Evolutionary conservation across 2,329 filamentous ascomycete genomes (phyloP).

Genomic region (Botrytis cinerea): DNA sequence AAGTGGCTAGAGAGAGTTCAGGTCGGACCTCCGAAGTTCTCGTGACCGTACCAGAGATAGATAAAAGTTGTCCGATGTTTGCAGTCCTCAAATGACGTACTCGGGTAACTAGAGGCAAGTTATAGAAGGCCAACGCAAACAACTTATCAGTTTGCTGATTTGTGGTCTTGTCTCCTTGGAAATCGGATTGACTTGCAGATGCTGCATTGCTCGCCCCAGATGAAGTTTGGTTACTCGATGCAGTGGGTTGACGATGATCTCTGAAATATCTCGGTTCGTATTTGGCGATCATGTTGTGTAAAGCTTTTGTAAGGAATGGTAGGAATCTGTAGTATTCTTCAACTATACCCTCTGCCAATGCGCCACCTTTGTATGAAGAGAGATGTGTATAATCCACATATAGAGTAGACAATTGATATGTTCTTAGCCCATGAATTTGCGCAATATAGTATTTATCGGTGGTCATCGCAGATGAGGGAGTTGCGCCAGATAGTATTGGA

Average conservation of each 20-base stretch:
- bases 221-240: constrained; percentile 70
- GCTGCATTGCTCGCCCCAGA: constrained; percentile 65
- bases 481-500: constrained; percentile 61
- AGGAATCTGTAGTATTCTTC: constrained; percentile 93
- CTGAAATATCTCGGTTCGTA: constrained; percentile 93
- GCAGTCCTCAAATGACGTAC: constrained; percentile 66
- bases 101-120: constrained; percentile 55
- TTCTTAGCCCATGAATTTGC: constrained; percentile 76
- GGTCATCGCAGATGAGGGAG: constrained; percentile 68
- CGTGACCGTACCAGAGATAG: constrained; percentile 95
- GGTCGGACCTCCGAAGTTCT: constrained; percentile 95
- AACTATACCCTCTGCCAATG: constrained; percentile 82
- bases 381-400: constrained; percentile 89
- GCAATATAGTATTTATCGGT: constrained; percentile 84
- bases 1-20: constrained; percentile 88
- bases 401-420: constrained; percentile 76
- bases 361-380: constrained; percentile 72
- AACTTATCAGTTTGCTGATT: constrained; percentile 97
- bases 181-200: constrained; percentile 63
- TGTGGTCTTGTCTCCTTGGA: constrained; percentile 70
- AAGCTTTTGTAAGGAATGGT: constrained; percentile 82
- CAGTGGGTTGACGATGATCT: constrained; percentile 82
- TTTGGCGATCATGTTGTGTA: constrained; percentile 93
- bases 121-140: constrained; percentile 77
- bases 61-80: constrained; percentile 90